Conservation (phyloP, 805 yeast species). For the Wickerhamiella domercqiae region DNA sequence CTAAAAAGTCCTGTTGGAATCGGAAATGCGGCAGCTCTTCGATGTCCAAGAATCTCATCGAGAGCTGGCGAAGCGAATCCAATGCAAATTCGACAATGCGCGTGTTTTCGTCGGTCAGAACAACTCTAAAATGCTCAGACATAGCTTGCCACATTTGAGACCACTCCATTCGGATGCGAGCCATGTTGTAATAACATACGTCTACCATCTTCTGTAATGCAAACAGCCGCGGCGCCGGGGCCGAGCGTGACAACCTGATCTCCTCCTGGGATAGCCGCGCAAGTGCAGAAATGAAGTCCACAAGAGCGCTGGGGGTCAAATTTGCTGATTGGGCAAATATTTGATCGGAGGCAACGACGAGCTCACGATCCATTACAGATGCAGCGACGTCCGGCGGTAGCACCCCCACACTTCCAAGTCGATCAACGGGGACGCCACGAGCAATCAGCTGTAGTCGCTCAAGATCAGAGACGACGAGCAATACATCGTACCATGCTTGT, state of each 20-base stretch:
- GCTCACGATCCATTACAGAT: conserved; percentile 22
- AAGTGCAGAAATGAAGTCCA: conserved; percentile 73
- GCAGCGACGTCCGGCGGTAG: conserved; percentile 21
- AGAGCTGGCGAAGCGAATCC: conserved; percentile 83
- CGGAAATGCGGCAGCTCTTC: conserved; percentile 92
- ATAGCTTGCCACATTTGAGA: conserved; percentile 78
- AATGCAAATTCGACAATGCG: conserved; percentile 78
- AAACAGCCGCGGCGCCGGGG: conserved; percentile 75
- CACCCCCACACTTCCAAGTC: conserved; percentile 35
- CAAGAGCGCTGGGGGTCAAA: conserved; percentile 69
- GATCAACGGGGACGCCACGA: conserved; percentile 68
- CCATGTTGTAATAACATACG: conserved; percentile 95
- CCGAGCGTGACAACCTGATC: conserved; percentile 71
- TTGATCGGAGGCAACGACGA: conserved; percentile 51
- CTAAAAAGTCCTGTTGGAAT: conserved; percentile 84
- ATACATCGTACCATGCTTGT: conserved; percentile 70
- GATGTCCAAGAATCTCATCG: conserved; percentile 80
- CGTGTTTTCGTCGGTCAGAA: conserved; percentile 64
- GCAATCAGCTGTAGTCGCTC: conserved; percentile 82
- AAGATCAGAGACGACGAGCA: conserved; percentile 73
- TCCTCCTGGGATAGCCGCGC: conserved; percentile 82
- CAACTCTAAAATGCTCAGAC: conserved; percentile 76
- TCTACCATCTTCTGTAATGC: conserved; percentile 92
- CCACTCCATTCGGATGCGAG: conserved; percentile 92
- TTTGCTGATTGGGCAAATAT: conserved; percentile 71